These are phyloP conservation scores for Blastocrithidia nonstop DNA, from an alignment of 208 protist species.

Conservation along the genomic window DNA sequence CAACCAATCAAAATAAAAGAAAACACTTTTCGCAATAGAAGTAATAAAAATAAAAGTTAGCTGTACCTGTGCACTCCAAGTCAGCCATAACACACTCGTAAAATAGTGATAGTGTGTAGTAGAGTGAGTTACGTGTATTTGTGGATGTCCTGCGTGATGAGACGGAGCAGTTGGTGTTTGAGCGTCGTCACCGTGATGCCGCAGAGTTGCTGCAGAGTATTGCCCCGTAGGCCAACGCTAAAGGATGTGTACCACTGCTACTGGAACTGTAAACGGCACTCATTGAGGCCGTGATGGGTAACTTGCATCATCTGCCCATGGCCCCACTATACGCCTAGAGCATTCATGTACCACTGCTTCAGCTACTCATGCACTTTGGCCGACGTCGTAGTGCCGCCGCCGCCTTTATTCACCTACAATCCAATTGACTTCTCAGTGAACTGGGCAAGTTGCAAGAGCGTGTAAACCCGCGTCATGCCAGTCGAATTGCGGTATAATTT, in stretches of 20 bases:
- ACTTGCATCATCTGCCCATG: constrained; percentile 34
- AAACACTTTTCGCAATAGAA: no score
- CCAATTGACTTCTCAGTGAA: constrained; percentile 45
- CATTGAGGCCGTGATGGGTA: constrained; percentile 21
- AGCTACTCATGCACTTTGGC: constrained; percentile 68
- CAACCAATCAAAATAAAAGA: no score
- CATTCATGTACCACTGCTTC: constrained; percentile 58
- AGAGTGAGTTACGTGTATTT: constrained; percentile 45
- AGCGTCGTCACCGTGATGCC: constrained; percentile 45
- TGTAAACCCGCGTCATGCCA: constrained; percentile 35
- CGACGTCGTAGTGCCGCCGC: constrained; percentile 23
- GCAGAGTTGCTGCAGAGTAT: constrained; percentile 50
- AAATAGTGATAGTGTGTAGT: no score
- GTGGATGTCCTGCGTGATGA: constrained; percentile 55
- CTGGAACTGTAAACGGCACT: constrained; percentile 51
- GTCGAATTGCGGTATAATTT: constrained; percentile 56
- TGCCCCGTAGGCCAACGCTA: constrained; percentile 21
- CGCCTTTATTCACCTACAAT: constrained; percentile 48
- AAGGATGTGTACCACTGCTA: constrained; percentile 47
- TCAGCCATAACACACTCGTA: no score
- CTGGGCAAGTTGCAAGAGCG: constrained; percentile 52
- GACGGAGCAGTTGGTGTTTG: constrained; percentile 38
- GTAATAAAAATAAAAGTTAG: no score
- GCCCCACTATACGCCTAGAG: constrained; percentile 57
- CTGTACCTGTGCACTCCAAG: no score